Percentiles rank a stretch among this genome's conserved stretches.
Conservation (phyloP, 768 basidiomycete species). For the Rhodotorula paludigena region DNA sequence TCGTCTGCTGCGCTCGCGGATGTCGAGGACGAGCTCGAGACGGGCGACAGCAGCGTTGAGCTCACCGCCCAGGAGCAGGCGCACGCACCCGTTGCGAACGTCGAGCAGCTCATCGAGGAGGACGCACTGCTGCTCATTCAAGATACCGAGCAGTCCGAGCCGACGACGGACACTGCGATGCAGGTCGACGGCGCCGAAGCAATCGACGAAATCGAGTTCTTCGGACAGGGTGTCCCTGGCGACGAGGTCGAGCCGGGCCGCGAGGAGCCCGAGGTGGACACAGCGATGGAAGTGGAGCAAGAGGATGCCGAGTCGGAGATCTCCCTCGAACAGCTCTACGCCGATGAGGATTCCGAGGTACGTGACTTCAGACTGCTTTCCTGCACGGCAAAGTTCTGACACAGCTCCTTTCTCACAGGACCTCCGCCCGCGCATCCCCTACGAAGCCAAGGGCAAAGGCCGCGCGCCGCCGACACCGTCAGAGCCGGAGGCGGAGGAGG, state of each 20-base stretch:
- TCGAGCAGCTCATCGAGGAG: too few relatives aligned
- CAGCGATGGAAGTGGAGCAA: neutral
- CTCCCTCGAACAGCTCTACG: conserved; percentile 13
- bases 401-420: neutral
- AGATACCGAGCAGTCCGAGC: neutral
- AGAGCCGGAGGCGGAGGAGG: neutral
- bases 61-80: neutral
- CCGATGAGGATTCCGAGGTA: conserved; percentile 28
- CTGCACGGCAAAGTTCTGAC: too few relatives aligned
- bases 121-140: too few relatives aligned
- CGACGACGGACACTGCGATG: neutral
- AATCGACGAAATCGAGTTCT: conserved; percentile 1
- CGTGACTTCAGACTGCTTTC: neutral
- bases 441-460: conserved; percentile 7
- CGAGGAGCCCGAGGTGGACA: neutral
- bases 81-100: neutral
- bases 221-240: conserved; percentile 9
- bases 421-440: neutral
- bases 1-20: neutral
- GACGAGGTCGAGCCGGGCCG: conserved; percentile 11
- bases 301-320: neutral
- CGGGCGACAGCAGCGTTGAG: neutral
- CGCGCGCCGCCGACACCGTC: neutral
- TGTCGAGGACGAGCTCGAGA: neutral
- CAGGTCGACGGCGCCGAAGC: neutral